Base-by-base conservation (phyloP, 495 filamentous ascomycete genomes). In the Penicillium canariense region DNA sequence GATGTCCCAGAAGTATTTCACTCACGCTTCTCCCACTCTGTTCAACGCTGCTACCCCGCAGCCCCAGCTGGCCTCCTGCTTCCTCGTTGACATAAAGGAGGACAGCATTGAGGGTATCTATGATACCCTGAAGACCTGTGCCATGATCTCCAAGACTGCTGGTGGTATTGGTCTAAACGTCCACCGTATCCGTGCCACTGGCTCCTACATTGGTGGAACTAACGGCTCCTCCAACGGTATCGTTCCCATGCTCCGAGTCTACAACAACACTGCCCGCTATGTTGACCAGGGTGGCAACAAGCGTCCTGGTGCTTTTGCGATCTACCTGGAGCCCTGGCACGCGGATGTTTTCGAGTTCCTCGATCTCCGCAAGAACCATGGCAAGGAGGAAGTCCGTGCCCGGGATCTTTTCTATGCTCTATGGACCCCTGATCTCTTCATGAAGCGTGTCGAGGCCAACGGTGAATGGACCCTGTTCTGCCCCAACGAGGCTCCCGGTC, bases 41-140 rank as follows among this genome's bases (percentile, higher is more conserved):
- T 98, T 98, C 85, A 96, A 96, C 62, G 94, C 94, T 50, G 94
- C 92, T 65, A 98, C 94, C 18, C 94, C 94, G 20, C 83, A 88
- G 66, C 85, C 92, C 14, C 94, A 98, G 74, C 76, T 98, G 38
- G 91, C 94, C 2, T 97, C 94, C 26, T 98, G 94, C 79, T 98
- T 98, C 84, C 80, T 98, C 34, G 87, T 98, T 58, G 91, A 96
- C 70, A 97, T 98, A 85, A 97, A 96, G 77, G 90, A 94, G 25
- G 94, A 98, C 75, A 97, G 93, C 70, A 98, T 98, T 68, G 94
- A 98, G 59, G 94, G 94, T 64, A 98, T 98, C 69, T 98, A 98
- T 67, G 94, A 98, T 61, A 98, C 95, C 17, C 77, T 98, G 60
- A 98, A 98, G 85, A 97, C 91, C 9, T 98, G 94, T 77, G 94